Percentiles rank a stretch among this genome's conserved stretches.
These are phyloP conservation scores for Trifolium pratense DNA, from an alignment of 306 rosid genomes.

Conservation along the genomic window DNA sequence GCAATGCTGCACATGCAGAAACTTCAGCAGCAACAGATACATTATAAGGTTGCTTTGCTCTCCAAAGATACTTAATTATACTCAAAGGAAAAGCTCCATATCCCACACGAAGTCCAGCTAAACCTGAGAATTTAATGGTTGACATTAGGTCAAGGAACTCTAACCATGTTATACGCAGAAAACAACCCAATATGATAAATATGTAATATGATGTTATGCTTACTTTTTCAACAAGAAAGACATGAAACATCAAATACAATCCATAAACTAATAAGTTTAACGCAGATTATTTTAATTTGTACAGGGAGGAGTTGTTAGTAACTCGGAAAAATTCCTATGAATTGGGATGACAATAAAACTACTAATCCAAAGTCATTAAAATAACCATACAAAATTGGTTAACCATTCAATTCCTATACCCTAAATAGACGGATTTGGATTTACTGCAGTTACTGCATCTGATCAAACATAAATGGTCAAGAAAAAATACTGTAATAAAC, in stretches of 20 bases:
- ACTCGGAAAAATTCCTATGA: too few species aligned
- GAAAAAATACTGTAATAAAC: too few species aligned
- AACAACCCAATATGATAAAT: background rate
- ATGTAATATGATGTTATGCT: background rate
- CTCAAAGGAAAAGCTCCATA: conserved; percentile 95
- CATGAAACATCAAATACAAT: conserved; percentile 29
- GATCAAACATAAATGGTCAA: too few species aligned
- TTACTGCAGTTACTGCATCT: too few species aligned
- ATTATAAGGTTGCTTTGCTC: conserved; percentile 97
- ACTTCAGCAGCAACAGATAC: conserved; percentile 97
- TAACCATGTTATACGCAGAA: conserved; percentile 12
- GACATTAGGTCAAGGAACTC: conserved; percentile 10
- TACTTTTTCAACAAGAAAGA: conserved; percentile 1
- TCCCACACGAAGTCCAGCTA: conserved; percentile 98
- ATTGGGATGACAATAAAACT: too few species aligned
- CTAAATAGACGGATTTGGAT: too few species aligned
- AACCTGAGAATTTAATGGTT: conserved; percentile 59
- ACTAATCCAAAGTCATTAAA: too few species aligned
- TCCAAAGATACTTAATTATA: conserved; percentile 89
- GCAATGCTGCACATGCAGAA: conserved; percentile 91
- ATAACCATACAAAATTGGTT: background rate
- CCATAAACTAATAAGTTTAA: background rate
- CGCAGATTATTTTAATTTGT: background rate
- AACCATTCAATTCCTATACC: background rate
- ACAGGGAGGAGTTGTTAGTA: background rate